Evolutionary conservation across 2,329 filamentous ascomycete genomes (phyloP).

Genomic region (Stagonosporopsis rhizophila): DNA sequence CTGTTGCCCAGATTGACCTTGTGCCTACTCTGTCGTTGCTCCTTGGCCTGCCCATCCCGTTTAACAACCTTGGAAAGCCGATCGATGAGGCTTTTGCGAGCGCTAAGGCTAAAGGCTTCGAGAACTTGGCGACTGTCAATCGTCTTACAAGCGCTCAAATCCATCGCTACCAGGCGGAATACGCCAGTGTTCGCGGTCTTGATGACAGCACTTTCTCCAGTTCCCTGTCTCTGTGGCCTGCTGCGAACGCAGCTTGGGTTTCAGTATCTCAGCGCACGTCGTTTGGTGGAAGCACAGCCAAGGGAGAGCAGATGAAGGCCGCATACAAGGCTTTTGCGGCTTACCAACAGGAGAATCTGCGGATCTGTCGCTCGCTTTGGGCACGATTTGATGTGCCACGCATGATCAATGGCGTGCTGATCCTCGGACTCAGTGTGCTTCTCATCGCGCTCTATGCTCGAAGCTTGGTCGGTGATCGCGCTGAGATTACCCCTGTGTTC

Average conservation of each 20-base stretch:
- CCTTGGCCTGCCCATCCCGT: constrained; percentile 90
- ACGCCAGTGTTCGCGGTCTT: constrained; percentile 75
- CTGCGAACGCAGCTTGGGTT: constrained; percentile 63
- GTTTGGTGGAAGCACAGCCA: constrained; percentile 48
- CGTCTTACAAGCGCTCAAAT: constrained; percentile 84
- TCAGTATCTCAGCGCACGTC: constrained; percentile 34
- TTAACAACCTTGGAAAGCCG: constrained; percentile 90
- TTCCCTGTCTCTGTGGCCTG: constrained; percentile 65
- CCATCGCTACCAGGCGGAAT: constrained; percentile 85
- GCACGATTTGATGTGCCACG: constrained; percentile 86
- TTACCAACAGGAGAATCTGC: constrained; percentile 81
- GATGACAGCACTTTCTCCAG: constrained; percentile 65
- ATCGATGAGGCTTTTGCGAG: constrained; percentile 94
- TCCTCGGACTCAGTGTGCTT: constrained; percentile 72
- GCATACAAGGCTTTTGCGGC: constrained; percentile 66
- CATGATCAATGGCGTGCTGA: constrained; percentile 80
- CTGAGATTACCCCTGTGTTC: constrained; percentile 61
- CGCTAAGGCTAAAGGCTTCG: constrained; percentile 71
- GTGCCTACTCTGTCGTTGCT: constrained; percentile 90
- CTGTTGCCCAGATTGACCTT: constrained; percentile 87
- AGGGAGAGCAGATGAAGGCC: constrained; percentile 49
- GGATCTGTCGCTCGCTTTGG: constrained; percentile 84
- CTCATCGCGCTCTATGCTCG: constrained; percentile 77
- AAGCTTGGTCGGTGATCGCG: constrained; percentile 60
- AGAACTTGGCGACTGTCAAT: constrained; percentile 78